Base-by-base conservation (phyloP, 257 asterid species). In the Haberlea rhodopensis region DNA sequence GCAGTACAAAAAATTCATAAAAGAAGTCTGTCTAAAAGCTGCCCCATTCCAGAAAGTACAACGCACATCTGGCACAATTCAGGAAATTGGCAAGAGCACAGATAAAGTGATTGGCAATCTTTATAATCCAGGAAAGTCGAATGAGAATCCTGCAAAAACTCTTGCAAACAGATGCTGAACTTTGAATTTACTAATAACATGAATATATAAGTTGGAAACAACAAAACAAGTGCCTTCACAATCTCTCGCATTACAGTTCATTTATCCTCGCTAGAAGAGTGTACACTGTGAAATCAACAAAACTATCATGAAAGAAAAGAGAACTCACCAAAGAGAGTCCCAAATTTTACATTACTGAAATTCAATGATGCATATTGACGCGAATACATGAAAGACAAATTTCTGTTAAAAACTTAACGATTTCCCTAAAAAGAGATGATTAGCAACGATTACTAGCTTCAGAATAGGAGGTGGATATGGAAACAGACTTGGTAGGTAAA, bases 401-500 rank as follows among this genome's bases (percentile, higher is more conserved):
- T 40, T 57, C 45, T 53, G 26, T 5, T 53, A 54, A 69, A 49
- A 59, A 57, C 32, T n/a, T 13, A 24, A 34, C 43, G 25, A 18
- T 56, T 58, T 19, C 37, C 32, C 51, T 27, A 45, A 24, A 2
- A 37, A 32, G 6, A 53, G 24, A 6, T 49, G 37, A 7, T 57
- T 48, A n/a, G 19, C 24, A 25, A 56, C 57, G 63, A 20, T 26
- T n/a, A 20, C 58, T 34, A 53, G 34, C 46, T 59, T 57, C 60
- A 57, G 29, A 51, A 46, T 37, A 25, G 28, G 68, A 37, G 23
- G n/a, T 26, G 5, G 13, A 69, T 10, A 13, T 32, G 57, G 31
- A 43, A 49, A 52, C 40, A 64, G 52, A 65, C 70, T 29, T 28
- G 21, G 29, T 32, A 6, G 27, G 60, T 49, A 45, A 56, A 57